phyloP scores from a whole-genome alignment of 495 filamentous ascomycete genomes.

The Rostrohypoxylon terebratum region DNA sequence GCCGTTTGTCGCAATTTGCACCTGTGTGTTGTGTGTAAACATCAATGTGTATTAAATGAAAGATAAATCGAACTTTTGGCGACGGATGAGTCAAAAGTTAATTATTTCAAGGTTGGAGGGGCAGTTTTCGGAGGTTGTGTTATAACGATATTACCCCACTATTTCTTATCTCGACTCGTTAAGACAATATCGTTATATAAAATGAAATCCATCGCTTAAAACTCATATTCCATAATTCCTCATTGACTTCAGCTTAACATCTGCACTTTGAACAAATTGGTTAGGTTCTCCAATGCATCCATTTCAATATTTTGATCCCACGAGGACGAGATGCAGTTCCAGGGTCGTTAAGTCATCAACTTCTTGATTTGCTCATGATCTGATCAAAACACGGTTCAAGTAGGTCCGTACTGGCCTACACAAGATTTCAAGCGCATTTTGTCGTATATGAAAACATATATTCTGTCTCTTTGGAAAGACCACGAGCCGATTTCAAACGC shows the following conservation, averaged over 20 bases:
- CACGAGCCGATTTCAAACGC: no score
- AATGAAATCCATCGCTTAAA: no score
- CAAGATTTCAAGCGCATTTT: no score
- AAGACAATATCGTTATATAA: background rate
- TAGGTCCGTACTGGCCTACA: no score
- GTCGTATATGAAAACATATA: no score
- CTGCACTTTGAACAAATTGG: background rate
- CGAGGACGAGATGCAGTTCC: background rate
- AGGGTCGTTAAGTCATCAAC: background rate
- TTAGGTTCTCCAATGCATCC: background rate
- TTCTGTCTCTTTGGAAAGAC: no score
- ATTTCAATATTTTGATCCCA: background rate
- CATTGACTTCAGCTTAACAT: background rate
- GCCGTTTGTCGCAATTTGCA: background rate
- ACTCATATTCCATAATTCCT: background rate
- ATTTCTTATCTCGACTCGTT: background rate
- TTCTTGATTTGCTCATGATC: background rate
- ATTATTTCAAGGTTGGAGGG: constrained; percentile 41
- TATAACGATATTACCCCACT: constrained; percentile 4
- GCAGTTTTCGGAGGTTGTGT: constrained; percentile 11
- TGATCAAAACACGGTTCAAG: background rate
- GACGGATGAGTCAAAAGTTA: constrained; percentile 34
- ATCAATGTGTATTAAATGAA: constrained; percentile 9
- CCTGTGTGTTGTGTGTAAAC: background rate
- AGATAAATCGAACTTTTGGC: constrained; percentile 11